These are phyloP conservation scores for Phragmites australis DNA, from an alignment of 176 grass and related monocot species.

Conservation along the genomic window DNA sequence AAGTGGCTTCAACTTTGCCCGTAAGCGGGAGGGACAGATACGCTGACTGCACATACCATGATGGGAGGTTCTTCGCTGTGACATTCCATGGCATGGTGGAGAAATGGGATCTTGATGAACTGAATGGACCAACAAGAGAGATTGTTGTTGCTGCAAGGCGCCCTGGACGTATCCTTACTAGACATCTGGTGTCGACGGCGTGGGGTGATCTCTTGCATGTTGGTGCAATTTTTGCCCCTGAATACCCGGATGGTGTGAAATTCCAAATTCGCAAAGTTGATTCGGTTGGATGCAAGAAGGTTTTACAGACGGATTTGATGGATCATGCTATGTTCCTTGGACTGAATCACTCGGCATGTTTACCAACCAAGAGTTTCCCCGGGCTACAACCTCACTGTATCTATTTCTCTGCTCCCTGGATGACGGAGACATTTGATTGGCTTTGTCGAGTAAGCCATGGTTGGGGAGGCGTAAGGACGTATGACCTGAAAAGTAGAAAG, in stretches of 20 bases:
- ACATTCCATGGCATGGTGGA: background rate
- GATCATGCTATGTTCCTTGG: slow-evolving; percentile 29
- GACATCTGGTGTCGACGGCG: slow-evolving; percentile 4
- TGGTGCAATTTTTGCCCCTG: background rate
- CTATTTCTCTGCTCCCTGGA: slow-evolving; percentile 17
- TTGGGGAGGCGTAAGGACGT: background rate
- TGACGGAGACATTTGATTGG: background rate
- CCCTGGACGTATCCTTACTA: background rate
- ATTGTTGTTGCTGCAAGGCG: background rate
- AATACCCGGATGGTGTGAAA: background rate
- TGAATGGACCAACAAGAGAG: background rate
- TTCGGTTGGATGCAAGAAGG: background rate
- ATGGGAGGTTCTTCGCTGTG: background rate
- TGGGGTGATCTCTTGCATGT: slow-evolving; percentile 4
- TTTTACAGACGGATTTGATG: background rate
- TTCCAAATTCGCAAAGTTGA: background rate
- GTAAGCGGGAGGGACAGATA: background rate
- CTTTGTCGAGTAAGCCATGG: background rate
- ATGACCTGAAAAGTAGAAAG: background rate
- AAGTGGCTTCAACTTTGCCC: background rate
- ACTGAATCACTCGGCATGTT: slow-evolving; percentile 16
- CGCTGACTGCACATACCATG: slow-evolving; percentile 15
- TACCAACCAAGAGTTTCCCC: background rate
- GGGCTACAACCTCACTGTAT: slow-evolving; percentile 2
- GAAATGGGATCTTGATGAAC: slow-evolving; percentile 6